Percentiles rank a stretch among this genome's conserved stretches.
phyloP scores from a whole-genome alignment of 495 filamentous ascomycete species.

The Gamarada debralockiae region DNA sequence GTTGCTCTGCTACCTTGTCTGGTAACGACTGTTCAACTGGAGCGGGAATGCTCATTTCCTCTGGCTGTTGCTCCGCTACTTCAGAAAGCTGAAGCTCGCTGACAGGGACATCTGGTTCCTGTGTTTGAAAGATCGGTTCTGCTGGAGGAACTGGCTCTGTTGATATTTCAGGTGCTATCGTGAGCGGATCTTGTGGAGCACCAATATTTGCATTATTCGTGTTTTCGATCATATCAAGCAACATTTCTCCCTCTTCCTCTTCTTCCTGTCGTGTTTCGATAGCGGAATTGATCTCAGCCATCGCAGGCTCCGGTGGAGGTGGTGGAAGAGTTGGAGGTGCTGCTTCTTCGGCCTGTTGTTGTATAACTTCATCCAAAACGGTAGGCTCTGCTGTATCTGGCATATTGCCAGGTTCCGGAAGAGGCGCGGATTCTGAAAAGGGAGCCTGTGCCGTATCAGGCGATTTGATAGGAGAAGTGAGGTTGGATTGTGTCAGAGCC shows the following conservation, averaged over 20 bases:
- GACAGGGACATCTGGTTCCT: not conserved
- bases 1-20: not conserved
- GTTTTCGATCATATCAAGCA: constrained; percentile 20
- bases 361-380: constrained; percentile 16
- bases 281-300: not conserved
- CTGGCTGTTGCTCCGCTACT: not conserved
- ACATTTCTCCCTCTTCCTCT: constrained; percentile 21
- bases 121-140: not conserved
- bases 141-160: not conserved
- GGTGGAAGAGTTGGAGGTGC: constrained; percentile 9
- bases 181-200: not conserved
- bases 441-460: not conserved
- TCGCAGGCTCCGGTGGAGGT: constrained; percentile 18
- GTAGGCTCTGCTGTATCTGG: not conserved
- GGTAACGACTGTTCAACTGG: not conserved
- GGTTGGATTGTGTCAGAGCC: constrained; percentile 17
- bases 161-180: not conserved
- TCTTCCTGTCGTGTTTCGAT: constrained; percentile 12
- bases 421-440: not conserved
- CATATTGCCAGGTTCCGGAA: not conserved
- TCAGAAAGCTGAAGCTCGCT: not conserved
- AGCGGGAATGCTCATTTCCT: no score
- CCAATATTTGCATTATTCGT: constrained; percentile 8
- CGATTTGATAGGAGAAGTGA: constrained; percentile 16
- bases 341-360: constrained; percentile 4